Evolutionary conservation across 495 filamentous ascomycete species (phyloP), one percentile per base, ranked within the genome.

Genomic region (Podospora sp.): DNA sequence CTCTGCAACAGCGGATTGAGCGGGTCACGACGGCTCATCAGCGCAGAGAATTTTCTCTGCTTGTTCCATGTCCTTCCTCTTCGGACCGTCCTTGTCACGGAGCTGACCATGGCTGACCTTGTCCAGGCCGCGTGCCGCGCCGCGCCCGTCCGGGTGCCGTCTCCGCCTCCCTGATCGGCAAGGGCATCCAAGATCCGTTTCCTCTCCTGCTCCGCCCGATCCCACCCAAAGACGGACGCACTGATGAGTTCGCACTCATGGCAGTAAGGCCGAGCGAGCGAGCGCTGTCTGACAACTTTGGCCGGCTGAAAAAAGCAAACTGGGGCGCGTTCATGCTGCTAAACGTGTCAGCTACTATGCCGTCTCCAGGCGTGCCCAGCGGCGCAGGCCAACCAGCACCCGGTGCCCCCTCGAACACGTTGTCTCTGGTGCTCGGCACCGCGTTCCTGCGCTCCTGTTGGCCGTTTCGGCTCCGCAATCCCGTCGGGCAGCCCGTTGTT

Each of bases 341-440:
- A 57, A 57, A 57, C 53, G 20, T 57, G 53, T 24, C 53, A 57
- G 53, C 53, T 21, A 57, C 53, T 6, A 57, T 57, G 53, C 53
- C 52, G 21, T 57, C 22, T 14, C 53, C 22, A 57, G 53, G 22
- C 26, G 18, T 57, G 53, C 53, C 22, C 22, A 57, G 53, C 53
- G 11, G 53, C 26, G 53, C 53, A 57, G 53, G 26, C 11, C 22
- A 57, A 27, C 21, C 53, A 27, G 53, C 11, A 57, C 0, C 51
- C 11, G 9, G n/a, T 8, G 24, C 20, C 12, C n/a, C 51, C 22
- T 27, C 20, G 53, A 22, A 12, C 40, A 46, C 16, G 40, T 11
- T 46, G 40, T 46, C 40, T 46, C 40, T 46, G 40, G 40, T 46
- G 40, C 16, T 46, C 40, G 40, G 40, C 40, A 18, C 40, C 40